Evolutionary conservation across 768 basidiomycete genomes (phyloP), one percentile per base, ranked within the genome.

Genomic region (Cystobasidium onofrii): DNA sequence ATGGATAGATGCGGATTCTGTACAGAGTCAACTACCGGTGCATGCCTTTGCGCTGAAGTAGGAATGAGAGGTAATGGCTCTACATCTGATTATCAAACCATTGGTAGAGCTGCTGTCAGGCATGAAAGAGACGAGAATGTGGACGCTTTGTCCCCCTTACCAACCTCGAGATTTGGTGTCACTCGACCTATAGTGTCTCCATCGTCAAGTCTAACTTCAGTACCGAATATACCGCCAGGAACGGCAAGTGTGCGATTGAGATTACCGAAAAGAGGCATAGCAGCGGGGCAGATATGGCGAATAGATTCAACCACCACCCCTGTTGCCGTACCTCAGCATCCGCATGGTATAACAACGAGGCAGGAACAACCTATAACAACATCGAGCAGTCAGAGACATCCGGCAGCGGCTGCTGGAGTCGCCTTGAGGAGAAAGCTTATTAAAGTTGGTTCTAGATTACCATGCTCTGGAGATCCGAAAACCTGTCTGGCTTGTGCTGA

Each of bases 401-500:
- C 55, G 33, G 65, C 65, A 6, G 65, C 65, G 12, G 66, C 66
- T 27, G 69, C 69, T 20, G 69, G 69, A 1, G 69, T 71, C 12
- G 69, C 69, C 3, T 39, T 71, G n/a, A 54, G 69, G 10, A 10
- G 69, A 9, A 71, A 60, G 34, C 69, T 71, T 52, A 71, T 71
- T 54, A 71, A 71, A 33, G 69, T 71, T 55, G 69, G 69, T 6
- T 71, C 69, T 10, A 33, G 69, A 36, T 39, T 71, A 15, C 64
- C 72, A 3, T 73, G 72, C 44, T 67, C 62, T 6, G 61, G 64
- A 23, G 64, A 63, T 23, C 61, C 64, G 7, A 63, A 73, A 62
- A 74, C 73, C 1, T 74, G 73, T 55, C 64, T 52, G 9, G 73
- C 73, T 27, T 74, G 73, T 55, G 73, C 73, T 27, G 73, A 74